Conservation (phyloP, 2,329 filamentous ascomycete species). For the Aspergillus ochraceoroseus region DNA sequence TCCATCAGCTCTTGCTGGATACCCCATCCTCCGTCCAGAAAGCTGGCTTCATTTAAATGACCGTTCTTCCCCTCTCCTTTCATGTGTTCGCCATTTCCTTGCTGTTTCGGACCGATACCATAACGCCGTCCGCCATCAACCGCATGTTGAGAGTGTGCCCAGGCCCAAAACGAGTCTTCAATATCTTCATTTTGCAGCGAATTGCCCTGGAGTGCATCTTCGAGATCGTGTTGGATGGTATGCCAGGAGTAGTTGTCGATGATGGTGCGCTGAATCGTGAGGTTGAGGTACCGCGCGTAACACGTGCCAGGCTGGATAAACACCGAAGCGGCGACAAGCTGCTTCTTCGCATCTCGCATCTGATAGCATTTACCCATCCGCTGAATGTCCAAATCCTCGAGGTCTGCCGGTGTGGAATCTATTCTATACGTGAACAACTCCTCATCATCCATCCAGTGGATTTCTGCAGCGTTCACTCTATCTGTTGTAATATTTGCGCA, state of each 20-base stretch:
- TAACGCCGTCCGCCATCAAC: neutral
- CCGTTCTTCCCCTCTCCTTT: too few relatives aligned
- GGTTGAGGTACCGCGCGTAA: slow-evolving; percentile 3
- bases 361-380: neutral
- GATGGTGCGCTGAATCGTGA: slow-evolving; percentile 6
- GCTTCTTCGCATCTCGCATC: neutral
- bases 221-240: slow-evolving; percentile 1
- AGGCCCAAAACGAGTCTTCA: neutral
- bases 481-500: neutral
- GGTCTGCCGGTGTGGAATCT: neutral
- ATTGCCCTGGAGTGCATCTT: neutral
- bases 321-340: neutral
- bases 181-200: too few relatives aligned
- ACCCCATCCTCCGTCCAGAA: neutral
- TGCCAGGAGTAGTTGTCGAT: slow-evolving; percentile 1
- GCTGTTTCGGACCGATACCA: neutral
- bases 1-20: neutral
- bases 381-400: neutral
- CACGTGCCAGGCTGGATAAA: slow-evolving; percentile 10
- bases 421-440: neutral
- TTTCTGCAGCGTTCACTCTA: neutral
- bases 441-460: neutral
- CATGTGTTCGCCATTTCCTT: neutral
- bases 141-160: neutral
- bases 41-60: too few relatives aligned